Evolutionary conservation across 176 grass and related monocot genomes (phyloP).

Genomic region (Bonia amplexicaulis): DNA sequence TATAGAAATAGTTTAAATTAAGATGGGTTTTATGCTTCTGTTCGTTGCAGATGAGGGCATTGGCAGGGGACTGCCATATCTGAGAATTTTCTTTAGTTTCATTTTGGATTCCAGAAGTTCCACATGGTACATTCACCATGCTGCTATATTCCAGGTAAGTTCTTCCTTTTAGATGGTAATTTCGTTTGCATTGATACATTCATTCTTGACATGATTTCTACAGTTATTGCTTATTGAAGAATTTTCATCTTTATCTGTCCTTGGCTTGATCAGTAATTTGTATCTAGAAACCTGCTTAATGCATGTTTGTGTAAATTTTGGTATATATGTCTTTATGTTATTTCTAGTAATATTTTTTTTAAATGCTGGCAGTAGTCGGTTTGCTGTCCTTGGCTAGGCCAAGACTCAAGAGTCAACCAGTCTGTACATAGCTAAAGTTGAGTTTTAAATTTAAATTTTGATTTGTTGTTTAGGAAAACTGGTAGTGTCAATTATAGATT

Average conservation of each 20-base stretch:
- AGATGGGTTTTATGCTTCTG: neutral
- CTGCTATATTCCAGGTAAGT: neutral
- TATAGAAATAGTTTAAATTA: neutral
- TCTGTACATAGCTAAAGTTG: neutral
- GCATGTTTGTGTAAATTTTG: constrained; percentile 3
- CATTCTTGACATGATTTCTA: constrained; percentile 5
- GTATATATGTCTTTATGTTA: neutral
- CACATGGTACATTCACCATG: neutral
- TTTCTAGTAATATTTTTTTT: neutral
- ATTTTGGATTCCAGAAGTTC: neutral
- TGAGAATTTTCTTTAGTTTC: neutral
- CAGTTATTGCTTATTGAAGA: neutral
- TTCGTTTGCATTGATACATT: neutral
- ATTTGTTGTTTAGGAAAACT: neutral
- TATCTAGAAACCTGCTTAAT: neutral
- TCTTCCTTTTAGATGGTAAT: neutral
- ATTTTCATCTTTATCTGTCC: neutral
- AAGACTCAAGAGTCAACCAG: neutral
- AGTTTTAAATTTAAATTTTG: neutral
- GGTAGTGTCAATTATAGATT: neutral
- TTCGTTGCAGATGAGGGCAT: neutral
- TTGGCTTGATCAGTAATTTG: neutral
- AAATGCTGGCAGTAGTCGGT: neutral
- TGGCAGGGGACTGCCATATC: neutral
- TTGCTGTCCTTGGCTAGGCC: neutral